phyloP scores from a whole-genome alignment of 2,329 filamentous ascomycete species.

The Epichloe hybrida region DNA sequence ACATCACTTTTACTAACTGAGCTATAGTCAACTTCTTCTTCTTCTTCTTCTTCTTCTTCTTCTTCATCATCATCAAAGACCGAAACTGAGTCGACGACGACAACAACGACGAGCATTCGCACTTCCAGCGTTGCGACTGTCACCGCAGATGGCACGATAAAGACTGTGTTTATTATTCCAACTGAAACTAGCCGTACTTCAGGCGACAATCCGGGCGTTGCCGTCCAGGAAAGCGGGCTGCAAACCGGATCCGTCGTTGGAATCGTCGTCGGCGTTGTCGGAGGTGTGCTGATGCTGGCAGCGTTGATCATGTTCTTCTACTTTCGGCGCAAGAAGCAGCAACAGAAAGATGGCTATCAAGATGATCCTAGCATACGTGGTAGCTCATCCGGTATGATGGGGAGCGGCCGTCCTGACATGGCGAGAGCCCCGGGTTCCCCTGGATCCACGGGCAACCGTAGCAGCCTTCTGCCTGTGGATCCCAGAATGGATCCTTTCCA shows the following conservation, averaged over 20 bases:
- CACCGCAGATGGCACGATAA: conserved; percentile 37
- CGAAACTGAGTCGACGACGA: background rate
- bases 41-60: background rate
- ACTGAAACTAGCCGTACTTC: conserved; percentile 16
- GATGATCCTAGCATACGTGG: conserved; percentile 34
- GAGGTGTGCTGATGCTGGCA: conserved; percentile 25
- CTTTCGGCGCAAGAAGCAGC: conserved; percentile 31
- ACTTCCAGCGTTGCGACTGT: conserved; percentile 26
- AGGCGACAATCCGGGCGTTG: conserved; percentile 6
- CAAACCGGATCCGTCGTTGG: conserved; percentile 36
- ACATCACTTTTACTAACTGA: background rate
- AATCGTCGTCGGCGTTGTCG: conserved; percentile 38
- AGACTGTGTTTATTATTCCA: conserved; percentile 41
- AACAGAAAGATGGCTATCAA: conserved; percentile 27
- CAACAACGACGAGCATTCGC: conserved; percentile 19
- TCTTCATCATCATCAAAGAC: background rate
- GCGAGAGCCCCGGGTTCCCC: conserved; percentile 18
- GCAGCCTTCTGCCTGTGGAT: conserved; percentile 43
- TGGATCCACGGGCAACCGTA: conserved; percentile 32
- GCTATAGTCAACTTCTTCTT: background rate
- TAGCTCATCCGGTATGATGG: conserved; percentile 36
- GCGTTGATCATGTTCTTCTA: conserved; percentile 28
- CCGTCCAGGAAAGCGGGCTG: conserved; percentile 17
- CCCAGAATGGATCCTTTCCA: conserved; percentile 50
- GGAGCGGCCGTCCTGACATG: conserved; percentile 31